Base-by-base conservation (phyloP, 2,329 filamentous ascomycete genomes). In the Trichoderma atrobrunneum region DNA sequence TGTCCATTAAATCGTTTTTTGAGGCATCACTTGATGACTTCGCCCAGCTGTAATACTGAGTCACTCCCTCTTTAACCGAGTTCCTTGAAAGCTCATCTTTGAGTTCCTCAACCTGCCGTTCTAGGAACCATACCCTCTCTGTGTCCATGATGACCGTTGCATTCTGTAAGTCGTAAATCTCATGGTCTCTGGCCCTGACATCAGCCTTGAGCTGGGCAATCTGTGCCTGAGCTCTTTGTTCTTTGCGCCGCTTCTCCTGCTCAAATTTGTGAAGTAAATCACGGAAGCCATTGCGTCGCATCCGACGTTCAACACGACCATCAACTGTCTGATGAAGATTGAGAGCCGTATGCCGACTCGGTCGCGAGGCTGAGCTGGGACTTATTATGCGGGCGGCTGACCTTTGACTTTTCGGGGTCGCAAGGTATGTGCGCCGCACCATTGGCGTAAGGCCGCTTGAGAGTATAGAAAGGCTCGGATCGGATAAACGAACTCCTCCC, bases 391-490 rank as follows among this genome's bases (percentile, higher is more conserved):
- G 84, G 0, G 84, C 83, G 0, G 87, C 87, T 67, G 84, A 83
- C 26, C 86, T 84, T 7, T 86, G 84, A 16, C 82, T 82, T 48
- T 83, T 69, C 68, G 79, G 75, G 71, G 77, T 79, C 77, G 75
- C 63, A 72, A 90, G 81, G 1, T 83, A 84, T 0, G 88, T 84
- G 24, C 87, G 85, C 48, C 83, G 82, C 57, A 91, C 80, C 81
- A 89, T 87, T 1, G 89, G 89, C 1, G 89, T 90, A 32, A 91
- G 79, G 2, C 89, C 88, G 1, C 86, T 89, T 2, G 85, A 82
- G 48, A 80, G 72, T 56, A 80, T 73, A 0, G 80, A 77, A 1
- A 83, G 82, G 0, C 86, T 87, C 10, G 87, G 87, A 54, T 90
- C 88, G 0, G 89, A 90, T 79, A 90, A 89, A 48, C 88, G 86